phyloP scores from a whole-genome alignment of 1,284 basidiomycete genomes.

The Moesziomyces antarcticus region DNA sequence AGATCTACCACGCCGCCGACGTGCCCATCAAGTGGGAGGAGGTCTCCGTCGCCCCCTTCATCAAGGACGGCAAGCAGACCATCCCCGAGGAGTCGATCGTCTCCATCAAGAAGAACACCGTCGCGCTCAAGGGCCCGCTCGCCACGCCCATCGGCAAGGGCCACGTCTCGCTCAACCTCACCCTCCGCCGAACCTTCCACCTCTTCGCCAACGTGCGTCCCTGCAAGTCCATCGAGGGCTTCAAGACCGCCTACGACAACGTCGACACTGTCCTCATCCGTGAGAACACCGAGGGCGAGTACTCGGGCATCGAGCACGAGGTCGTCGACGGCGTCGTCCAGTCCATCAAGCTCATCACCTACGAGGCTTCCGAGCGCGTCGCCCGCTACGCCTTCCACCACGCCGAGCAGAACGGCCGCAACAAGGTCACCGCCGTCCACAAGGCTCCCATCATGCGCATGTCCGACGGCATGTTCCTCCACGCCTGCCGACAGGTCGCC shows the following conservation, averaged over 20 bases:
- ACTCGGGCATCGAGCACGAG: constrained; percentile 99
- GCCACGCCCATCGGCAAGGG: constrained; percentile 89
- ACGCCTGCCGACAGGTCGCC: constrained; percentile 94
- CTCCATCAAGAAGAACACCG: constrained; percentile 95
- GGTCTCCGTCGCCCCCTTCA: constrained; percentile 88
- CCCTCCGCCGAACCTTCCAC: constrained; percentile 94
- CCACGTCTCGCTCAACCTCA: constrained; percentile 97
- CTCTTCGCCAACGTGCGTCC: constrained; percentile 98
- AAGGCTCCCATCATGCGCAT: constrained; percentile 99
- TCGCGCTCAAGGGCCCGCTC: constrained; percentile 88
- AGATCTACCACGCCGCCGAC: constrained; percentile 87
- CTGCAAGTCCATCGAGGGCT: constrained; percentile 94
- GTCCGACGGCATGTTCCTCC: constrained; percentile 99
- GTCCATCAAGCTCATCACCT: constrained; percentile 99
- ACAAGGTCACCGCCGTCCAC: constrained; percentile 97
- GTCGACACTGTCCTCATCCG: constrained; percentile 98
- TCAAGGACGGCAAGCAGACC: constrained; percentile 93
- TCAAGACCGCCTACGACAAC: constrained; percentile 97
- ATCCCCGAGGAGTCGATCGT: constrained; percentile 92
- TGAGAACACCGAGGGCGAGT: constrained; percentile 99
- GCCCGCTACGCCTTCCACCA: constrained; percentile 99
- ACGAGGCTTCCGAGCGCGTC: constrained; percentile 98
- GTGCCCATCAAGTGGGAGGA: constrained; percentile 83
- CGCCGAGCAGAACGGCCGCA: constrained; percentile 85
- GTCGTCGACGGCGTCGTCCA: constrained; percentile 98